Evolutionary conservation across 345 rosid genomes (phyloP).

Genomic region (Gossypium australe): DNA sequence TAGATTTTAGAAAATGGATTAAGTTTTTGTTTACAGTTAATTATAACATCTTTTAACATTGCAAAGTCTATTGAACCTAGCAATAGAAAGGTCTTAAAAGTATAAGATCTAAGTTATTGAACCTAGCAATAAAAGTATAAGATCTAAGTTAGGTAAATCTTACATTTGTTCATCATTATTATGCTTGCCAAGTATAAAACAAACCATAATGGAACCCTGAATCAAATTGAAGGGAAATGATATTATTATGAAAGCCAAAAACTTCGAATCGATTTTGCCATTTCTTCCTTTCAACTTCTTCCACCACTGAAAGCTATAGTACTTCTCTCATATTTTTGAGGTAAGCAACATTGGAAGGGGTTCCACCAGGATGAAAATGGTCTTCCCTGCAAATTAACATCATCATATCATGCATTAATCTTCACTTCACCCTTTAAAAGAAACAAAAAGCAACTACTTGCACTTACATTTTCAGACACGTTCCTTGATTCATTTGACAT

Average conservation of each 20-base stretch:
- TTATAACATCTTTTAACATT: no score
- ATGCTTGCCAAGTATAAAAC: background rate
- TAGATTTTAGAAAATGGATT: no score
- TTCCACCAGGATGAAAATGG: background rate
- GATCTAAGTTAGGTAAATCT: background rate
- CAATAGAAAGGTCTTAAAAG: background rate
- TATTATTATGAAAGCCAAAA: background rate
- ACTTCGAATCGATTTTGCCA: background rate
- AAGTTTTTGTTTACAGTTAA: no score
- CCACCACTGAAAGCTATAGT: background rate
- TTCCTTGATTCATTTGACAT: slow-evolving; percentile 12
- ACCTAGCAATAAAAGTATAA: background rate
- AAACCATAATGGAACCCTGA: background rate
- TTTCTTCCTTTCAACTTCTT: background rate
- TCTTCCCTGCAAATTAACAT: background rate
- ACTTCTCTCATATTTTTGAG: background rate
- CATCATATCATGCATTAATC: background rate
- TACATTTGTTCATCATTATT: background rate
- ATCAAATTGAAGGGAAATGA: background rate
- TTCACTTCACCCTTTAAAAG: background rate
- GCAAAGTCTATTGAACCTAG: no score
- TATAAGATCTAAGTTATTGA: background rate
- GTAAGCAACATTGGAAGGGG: background rate
- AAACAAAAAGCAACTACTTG: background rate
- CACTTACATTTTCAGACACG: slow-evolving; percentile 23